A percentile compares a stretch with the other conserved stretches of the same genome.
Conservation (phyloP, 176 grass and related monocot genomes). For the Cenchrus fungigraminus region DNA sequence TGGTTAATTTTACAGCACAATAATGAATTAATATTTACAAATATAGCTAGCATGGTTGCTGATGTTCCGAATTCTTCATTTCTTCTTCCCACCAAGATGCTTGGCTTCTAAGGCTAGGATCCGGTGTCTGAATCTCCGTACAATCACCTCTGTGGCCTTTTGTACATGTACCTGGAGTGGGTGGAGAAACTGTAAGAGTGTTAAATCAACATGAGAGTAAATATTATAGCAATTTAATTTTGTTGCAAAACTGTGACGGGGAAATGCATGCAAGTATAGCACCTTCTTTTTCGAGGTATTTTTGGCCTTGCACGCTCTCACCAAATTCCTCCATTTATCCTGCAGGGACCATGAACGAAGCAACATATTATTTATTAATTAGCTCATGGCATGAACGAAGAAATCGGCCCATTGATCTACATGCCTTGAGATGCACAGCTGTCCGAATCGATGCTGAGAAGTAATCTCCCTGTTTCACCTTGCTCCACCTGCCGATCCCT, state of each 20-base stretch:
- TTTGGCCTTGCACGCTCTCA: background rate
- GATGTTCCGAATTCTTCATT: background rate
- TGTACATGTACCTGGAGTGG: background rate
- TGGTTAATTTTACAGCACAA: too few relatives aligned
- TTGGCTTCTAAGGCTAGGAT: background rate
- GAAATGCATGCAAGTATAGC: background rate
- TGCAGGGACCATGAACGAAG: background rate
- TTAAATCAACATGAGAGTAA: too few relatives aligned
- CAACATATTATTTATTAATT: background rate
- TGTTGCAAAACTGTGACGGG: too few relatives aligned
- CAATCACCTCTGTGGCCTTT: background rate
- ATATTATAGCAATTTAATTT: too few relatives aligned
- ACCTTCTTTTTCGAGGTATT: background rate
- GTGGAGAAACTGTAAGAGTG: background rate
- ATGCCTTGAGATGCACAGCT: background rate
- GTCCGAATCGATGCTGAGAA: slow-evolving; percentile 2
- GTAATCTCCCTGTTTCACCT: background rate
- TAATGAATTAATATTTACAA: too few relatives aligned
- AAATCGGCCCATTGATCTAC: too few relatives aligned
- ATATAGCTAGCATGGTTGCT: background rate
- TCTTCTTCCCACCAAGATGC: background rate
- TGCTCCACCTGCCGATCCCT: slow-evolving; percentile 5
- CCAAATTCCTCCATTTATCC: slow-evolving; percentile 18
- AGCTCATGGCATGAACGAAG: background rate
- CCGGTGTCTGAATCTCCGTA: background rate